A percentile compares a stretch with the other conserved stretches of the same genome.
phyloP scores from a whole-genome alignment of 2,329 filamentous ascomycete genomes.

The Neopestalotiopsis rosae region DNA sequence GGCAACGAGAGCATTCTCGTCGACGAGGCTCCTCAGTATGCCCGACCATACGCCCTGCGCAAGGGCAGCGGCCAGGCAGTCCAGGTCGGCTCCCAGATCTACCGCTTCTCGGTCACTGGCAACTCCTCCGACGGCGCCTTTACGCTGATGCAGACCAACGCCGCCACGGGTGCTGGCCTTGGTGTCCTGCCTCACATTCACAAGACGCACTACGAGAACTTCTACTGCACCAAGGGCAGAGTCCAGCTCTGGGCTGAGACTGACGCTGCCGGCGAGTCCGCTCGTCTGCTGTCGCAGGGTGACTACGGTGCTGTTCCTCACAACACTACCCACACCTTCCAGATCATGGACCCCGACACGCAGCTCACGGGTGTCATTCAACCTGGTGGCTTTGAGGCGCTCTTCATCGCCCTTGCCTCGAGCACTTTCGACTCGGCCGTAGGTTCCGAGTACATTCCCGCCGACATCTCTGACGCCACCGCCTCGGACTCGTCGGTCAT shows the following conservation, averaged over 20 bases:
- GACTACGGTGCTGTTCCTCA: constrained; percentile 51
- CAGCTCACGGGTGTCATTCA: constrained; percentile 51
- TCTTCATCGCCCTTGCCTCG: constrained; percentile 43
- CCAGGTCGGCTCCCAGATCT: constrained; percentile 38
- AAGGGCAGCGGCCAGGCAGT: constrained; percentile 40
- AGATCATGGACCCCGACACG: constrained; percentile 51
- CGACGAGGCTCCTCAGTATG: constrained; percentile 34
- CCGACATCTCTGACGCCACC: constrained; percentile 26
- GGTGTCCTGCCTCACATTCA: constrained; percentile 51
- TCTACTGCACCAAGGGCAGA: constrained; percentile 49
- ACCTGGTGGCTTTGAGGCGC: constrained; percentile 53
- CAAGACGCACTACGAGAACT: constrained; percentile 50
- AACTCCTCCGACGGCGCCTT: constrained; percentile 50
- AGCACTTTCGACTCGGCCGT: constrained; percentile 1
- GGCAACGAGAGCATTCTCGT: constrained; percentile 4
- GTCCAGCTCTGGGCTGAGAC: constrained; percentile 47
- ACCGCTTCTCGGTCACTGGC: constrained; percentile 44
- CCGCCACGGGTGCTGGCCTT: constrained; percentile 39
- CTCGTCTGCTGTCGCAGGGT: constrained; percentile 45
- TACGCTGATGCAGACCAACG: constrained; percentile 48
- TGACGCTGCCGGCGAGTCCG: constrained; percentile 37
- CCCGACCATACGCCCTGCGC: constrained; percentile 42
- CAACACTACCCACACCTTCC: constrained; percentile 54
- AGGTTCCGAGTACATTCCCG: constrained; percentile 14
- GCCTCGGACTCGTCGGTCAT: constrained; percentile 38